Conservation (phyloP, 805 yeast species). For the Phaffomyces opuntiae region DNA sequence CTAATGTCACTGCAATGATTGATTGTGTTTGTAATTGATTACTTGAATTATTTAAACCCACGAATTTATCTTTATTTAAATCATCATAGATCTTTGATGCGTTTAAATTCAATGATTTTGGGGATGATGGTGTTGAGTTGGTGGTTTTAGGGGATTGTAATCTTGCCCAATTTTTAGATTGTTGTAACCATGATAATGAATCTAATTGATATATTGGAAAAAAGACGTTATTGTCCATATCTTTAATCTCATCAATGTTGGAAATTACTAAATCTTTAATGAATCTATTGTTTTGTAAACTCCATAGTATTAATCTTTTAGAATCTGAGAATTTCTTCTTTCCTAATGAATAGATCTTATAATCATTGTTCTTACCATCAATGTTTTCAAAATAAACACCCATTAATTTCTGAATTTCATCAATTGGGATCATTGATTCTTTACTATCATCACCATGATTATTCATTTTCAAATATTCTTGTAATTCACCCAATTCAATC, state of each 20-base stretch:
- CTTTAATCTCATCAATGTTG: conserved; percentile 4
- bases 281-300: conserved; percentile 20
- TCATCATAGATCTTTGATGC: background rate
- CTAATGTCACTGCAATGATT: conserved; percentile 20
- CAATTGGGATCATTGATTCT: conserved; percentile 13
- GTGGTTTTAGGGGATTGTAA: conserved; percentile 13
- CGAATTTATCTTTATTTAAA: background rate
- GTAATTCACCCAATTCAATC: conserved; percentile 13
- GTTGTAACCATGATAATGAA: conserved; percentile 22
- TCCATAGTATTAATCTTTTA: conserved; percentile 21
- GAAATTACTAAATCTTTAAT: conserved; percentile 4
- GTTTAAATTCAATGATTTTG: conserved; percentile 5
- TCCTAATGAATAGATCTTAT: conserved; percentile 16
- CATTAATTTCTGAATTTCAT: conserved; percentile 18
- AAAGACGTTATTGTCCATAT: conserved; percentile 1
- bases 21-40: conserved; percentile 4
- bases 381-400: conserved; percentile 18
- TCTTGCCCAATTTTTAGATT: conserved; percentile 16
- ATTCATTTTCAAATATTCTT: conserved; percentile 4
- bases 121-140: background rate
- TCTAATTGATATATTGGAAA: conserved; percentile 10
- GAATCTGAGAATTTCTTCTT: conserved; percentile 14
- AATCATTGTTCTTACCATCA: conserved; percentile 1
- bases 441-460: background rate
- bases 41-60: background rate